Evolutionary conservation across 1,139 yeast genomes (phyloP), one percentile per base, ranked within the genome.

Genomic region (Zygosaccharomyces pseudobailii): DNA sequence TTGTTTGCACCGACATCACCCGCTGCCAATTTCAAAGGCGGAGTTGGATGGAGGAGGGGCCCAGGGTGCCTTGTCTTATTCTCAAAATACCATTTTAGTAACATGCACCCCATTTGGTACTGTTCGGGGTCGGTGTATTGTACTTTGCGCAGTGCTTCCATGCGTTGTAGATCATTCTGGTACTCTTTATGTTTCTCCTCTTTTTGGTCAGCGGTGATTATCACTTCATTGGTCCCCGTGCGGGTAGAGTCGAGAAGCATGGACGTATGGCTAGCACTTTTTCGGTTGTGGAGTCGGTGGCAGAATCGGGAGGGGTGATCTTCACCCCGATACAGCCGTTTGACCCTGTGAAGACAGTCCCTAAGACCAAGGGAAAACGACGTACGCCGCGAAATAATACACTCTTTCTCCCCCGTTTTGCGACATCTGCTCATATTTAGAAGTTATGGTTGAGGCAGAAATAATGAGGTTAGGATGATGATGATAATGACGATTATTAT

Each of bases 11-110:
- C 17, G 17, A 13, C 27, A 24, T 24, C 27, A 8, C 27, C 27
- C 8, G 9, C 2, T 1, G 27, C 6, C 27, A 24, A 2, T 8
- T 24, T n/a, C 33, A 30, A 30, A n/a, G 33, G 33, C 4, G 33
- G 19, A 6, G 19, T 30, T 19, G 4, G 20, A 3, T n/a, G 19
- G 19, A 3, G 19, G 33, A n/a, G 33, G 17, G 17, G 19, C 19
- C 19, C 19, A 23, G 31, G 25, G 22, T 23, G 10, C 9, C n/a
- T 30, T 13, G 36, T 17, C 28, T 37, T 32, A 22, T 34, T 45
- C 19, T 36, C 36, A 25, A 41, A 31, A 32, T 40, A 32, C 47
- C 43, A 36, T 24, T 45, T 40, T 6, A 45, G 36, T 39, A 45
- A 19, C 41, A 45, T 22, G 32, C 44, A 45, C 19, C 44, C 44